phyloP scores from a whole-genome alignment of 2,329 filamentous ascomycete species.

The Alternaria sp. region DNA sequence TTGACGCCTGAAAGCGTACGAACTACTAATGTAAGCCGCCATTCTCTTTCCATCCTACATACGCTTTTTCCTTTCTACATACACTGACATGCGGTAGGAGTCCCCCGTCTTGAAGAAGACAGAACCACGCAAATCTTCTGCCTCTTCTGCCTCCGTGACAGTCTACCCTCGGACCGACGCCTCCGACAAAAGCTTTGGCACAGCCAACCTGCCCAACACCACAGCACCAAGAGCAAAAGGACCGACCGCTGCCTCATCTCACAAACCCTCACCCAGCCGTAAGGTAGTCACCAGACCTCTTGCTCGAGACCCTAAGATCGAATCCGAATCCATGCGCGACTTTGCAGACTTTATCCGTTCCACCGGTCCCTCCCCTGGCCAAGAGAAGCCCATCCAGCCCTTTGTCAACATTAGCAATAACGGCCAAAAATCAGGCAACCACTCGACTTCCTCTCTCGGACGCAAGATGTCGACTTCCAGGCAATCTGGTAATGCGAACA shows the following conservation, averaged over 20 bases:
- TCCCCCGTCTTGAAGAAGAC: slow-evolving; percentile 28
- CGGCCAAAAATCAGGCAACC: slow-evolving; percentile 25
- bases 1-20: slow-evolving; percentile 58
- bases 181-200: slow-evolving; percentile 39
- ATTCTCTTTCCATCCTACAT: neutral
- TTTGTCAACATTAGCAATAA: slow-evolving; percentile 39
- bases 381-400: slow-evolving; percentile 45
- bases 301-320: slow-evolving; percentile 77
- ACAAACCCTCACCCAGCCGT: slow-evolving; percentile 36
- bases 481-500: slow-evolving; percentile 29
- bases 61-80: neutral
- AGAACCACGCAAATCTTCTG: slow-evolving; percentile 26
- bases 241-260: slow-evolving; percentile 22
- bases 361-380: slow-evolving; percentile 67
- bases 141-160: slow-evolving; percentile 33
- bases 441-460: slow-evolving; percentile 37
- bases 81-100: slow-evolving; percentile 31
- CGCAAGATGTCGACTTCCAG: slow-evolving; percentile 39
- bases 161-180: slow-evolving; percentile 45
- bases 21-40: slow-evolving; percentile 53
- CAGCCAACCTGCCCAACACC: slow-evolving; percentile 35
- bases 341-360: slow-evolving; percentile 91
- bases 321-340: slow-evolving; percentile 76
- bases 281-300: slow-evolving; percentile 41
- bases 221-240: slow-evolving; percentile 33